A percentile compares a stretch with the other conserved stretches of the same genome.
phyloP scores from a whole-genome alignment of 106 monocot species.

The Allium fistulosum region DNA sequence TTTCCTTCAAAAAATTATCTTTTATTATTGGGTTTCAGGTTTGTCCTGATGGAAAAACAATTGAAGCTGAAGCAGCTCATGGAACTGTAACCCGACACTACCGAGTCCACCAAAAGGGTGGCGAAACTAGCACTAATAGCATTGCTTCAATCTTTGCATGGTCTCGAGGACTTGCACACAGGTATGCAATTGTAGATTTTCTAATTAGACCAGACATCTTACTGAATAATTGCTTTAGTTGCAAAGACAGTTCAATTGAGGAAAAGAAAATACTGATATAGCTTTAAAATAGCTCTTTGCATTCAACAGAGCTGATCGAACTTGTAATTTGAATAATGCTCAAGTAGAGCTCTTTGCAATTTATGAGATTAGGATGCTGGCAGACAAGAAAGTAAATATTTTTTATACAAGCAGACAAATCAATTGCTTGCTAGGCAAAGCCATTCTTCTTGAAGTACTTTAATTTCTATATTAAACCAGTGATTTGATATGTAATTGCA shows the following conservation, averaged over 20 bases:
- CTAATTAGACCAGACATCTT: neutral
- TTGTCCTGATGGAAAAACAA: slow-evolving; percentile 98
- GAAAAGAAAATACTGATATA: neutral
- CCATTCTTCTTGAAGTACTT: too few relatives aligned
- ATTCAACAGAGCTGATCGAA: neutral
- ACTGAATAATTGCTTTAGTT: neutral
- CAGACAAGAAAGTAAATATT: too few relatives aligned
- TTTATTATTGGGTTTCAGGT: slow-evolving; percentile 31
- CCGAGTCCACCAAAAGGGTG: slow-evolving; percentile 91
- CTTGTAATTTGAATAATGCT: too few relatives aligned
- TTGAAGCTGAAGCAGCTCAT: slow-evolving; percentile 98
- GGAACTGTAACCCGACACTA: slow-evolving; percentile 96
- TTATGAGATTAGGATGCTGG: too few relatives aligned
- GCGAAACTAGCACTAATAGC: slow-evolving; percentile 98
- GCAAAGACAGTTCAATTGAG: neutral
- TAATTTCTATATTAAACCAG: too few relatives aligned
- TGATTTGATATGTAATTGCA: too few relatives aligned
- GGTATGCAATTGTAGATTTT: slow-evolving; percentile 25
- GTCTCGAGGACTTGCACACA: slow-evolving; percentile 92
- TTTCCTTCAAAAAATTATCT: too few relatives aligned
- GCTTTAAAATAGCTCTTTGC: neutral
- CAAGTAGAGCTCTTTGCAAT: too few relatives aligned
- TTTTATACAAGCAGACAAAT: too few relatives aligned
- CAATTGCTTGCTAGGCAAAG: too few relatives aligned
- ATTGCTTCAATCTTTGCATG: slow-evolving; percentile 99